A percentile compares a stretch with the other conserved stretches of the same genome.
Conservation (phyloP, 108 stramenopile genomes). For the Skeletonema menzelii region DNA sequence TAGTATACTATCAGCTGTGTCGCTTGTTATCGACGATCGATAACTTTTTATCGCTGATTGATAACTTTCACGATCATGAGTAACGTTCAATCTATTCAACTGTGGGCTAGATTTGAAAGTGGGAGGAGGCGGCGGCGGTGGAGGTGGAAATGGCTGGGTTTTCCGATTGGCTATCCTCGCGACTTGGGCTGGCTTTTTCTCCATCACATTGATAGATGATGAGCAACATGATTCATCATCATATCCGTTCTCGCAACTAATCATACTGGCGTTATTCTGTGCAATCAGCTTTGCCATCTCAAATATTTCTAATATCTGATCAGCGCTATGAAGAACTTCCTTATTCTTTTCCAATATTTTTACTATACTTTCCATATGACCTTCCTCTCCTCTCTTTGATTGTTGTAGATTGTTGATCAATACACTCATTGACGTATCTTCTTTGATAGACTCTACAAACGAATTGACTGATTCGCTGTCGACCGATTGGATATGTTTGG, state of each 20-base stretch:
- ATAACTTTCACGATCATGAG: too few species aligned
- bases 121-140: not conserved
- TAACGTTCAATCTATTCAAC: too few species aligned
- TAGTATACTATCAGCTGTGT: not conserved
- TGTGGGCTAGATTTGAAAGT: not conserved
- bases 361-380: not conserved
- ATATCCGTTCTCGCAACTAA: not conserved
- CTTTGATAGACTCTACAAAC: not conserved
- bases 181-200: not conserved
- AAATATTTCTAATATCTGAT: not conserved
- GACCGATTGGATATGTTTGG: not conserved
- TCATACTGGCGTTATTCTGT: not conserved
- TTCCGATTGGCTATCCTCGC: not conserved
- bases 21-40: not conserved
- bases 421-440: not conserved
- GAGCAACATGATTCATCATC: not conserved
- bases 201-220: not conserved
- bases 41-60: too few species aligned
- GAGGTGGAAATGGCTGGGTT: not conserved
- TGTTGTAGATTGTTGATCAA: not conserved
- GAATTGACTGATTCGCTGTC: not conserved
- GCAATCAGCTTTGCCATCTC: not conserved
- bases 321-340: not conserved
- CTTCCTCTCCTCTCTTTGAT: not conserved
- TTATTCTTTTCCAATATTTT: not conserved